phyloP scores from a whole-genome alignment of 2,329 filamentous ascomycete genomes.

The Aspergillus chevalieri region DNA sequence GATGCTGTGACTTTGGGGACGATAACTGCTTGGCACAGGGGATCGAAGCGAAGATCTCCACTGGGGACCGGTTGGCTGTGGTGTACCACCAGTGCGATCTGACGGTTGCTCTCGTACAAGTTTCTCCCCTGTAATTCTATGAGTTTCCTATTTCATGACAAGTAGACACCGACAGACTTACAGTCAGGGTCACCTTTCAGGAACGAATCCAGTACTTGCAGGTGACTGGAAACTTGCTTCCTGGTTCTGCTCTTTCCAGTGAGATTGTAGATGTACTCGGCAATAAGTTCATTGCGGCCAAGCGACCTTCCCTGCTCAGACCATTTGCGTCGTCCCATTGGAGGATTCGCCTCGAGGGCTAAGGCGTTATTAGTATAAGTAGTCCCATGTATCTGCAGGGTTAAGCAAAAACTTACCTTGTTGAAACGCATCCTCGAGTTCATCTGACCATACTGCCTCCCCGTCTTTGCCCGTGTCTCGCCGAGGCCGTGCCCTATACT shows the following conservation, averaged over 20 bases:
- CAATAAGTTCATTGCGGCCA: slow-evolving; percentile 58
- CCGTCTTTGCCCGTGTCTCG: slow-evolving; percentile 39
- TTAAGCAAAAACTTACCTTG: slow-evolving; percentile 28
- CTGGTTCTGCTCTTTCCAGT: slow-evolving; percentile 49
- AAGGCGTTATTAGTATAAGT: slow-evolving; percentile 13
- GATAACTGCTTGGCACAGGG: slow-evolving; percentile 25
- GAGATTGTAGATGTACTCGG: slow-evolving; percentile 50
- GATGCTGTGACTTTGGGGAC: slow-evolving; percentile 16
- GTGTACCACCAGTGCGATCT: slow-evolving; percentile 27
- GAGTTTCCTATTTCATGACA: not conserved
- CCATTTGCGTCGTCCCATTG: slow-evolving; percentile 54
- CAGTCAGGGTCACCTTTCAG: slow-evolving; percentile 48
- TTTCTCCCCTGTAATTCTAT: slow-evolving; percentile 27
- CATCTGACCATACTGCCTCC: slow-evolving; percentile 42
- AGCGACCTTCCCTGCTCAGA: slow-evolving; percentile 47
- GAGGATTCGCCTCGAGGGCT: slow-evolving; percentile 50
- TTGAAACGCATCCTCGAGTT: slow-evolving; percentile 44
- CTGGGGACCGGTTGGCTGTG: slow-evolving; percentile 25
- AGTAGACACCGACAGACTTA: slow-evolving; percentile 28
- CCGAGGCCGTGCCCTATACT: slow-evolving; percentile 39
- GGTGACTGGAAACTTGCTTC: slow-evolving; percentile 60
- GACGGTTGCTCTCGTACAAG: slow-evolving; percentile 32
- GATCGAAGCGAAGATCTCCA: slow-evolving; percentile 30
- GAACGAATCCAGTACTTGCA: slow-evolving; percentile 56
- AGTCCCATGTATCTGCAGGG: slow-evolving; percentile 2